Evolutionary conservation across 306 rosid genomes (phyloP).

Genomic region (Lagenaria siceraria): DNA sequence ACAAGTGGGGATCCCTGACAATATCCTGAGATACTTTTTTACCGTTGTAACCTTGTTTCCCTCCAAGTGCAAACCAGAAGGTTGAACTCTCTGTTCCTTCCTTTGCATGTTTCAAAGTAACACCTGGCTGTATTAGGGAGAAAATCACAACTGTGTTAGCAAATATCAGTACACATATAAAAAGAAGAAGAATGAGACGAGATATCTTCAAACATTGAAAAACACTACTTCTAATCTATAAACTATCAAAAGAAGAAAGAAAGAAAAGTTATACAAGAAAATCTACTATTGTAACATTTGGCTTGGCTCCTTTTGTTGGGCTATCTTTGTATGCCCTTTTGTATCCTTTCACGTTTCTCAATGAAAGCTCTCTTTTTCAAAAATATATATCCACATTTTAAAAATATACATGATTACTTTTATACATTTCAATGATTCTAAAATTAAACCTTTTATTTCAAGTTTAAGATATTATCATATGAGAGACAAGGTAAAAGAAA

Average conservation of each 20-base stretch:
- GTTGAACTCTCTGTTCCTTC: conserved; percentile 98
- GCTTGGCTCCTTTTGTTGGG: neutral
- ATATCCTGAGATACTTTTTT: conserved; percentile 52
- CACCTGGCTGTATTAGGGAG: conserved; percentile 71
- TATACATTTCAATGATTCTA: neutral
- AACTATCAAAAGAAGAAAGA: neutral
- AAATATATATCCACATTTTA: neutral
- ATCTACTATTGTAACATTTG: neutral
- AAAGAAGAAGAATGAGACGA: neutral
- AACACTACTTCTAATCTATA: neutral
- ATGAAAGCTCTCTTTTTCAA: neutral
- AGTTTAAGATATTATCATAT: neutral
- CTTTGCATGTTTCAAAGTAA: conserved; percentile 68
- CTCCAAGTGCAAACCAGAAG: conserved; percentile 94
- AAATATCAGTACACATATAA: neutral
- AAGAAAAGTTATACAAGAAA: neutral
- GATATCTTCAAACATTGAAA: neutral
- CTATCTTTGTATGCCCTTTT: neutral
- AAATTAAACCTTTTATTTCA: neutral
- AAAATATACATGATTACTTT: neutral
- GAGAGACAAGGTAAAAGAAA: neutral
- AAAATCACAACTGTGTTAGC: neutral
- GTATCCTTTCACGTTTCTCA: neutral
- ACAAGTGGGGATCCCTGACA: conserved; percentile 85
- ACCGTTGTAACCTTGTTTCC: conserved; percentile 71